These are phyloP conservation scores for Alternaria ethzedia DNA, from an alignment of 2,329 filamentous ascomycete species.

Conservation along the genomic window DNA sequence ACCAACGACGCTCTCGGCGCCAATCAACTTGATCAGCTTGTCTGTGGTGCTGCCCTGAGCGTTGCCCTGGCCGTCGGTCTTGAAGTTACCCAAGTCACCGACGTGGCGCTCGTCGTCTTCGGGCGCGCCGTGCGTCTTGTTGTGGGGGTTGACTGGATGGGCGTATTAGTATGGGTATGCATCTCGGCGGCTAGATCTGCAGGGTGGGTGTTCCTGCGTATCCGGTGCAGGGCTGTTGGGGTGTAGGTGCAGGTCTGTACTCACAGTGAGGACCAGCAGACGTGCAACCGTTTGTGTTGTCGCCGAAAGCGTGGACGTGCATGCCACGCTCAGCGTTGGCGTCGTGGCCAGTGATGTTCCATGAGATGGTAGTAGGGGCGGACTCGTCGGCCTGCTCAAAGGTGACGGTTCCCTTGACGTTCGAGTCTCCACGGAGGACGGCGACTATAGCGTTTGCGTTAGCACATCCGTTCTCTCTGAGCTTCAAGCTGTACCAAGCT, in stretches of 20 bases:
- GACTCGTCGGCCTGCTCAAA: constrained; percentile 92
- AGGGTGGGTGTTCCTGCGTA: not conserved
- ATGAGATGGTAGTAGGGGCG: constrained; percentile 83
- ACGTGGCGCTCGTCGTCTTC: constrained; percentile 86
- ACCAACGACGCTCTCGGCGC: constrained; percentile 91
- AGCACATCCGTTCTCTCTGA: constrained; percentile 1
- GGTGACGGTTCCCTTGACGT: constrained; percentile 88
- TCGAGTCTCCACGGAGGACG: constrained; percentile 97
- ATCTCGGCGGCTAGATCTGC: not conserved
- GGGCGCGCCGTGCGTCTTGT: constrained; percentile 91
- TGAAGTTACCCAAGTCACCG: constrained; percentile 96
- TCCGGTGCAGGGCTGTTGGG: not conserved
- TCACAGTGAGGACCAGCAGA: constrained; percentile 96
- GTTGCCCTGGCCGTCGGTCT: constrained; percentile 92
- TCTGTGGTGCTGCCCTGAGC: constrained; percentile 81
- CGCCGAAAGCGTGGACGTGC: constrained; percentile 98
- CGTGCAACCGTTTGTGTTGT: constrained; percentile 99
- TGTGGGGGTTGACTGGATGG: constrained; percentile 84
- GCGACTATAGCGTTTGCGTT: constrained; percentile 67
- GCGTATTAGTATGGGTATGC: constrained; percentile 3
- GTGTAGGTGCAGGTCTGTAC: constrained; percentile 37
- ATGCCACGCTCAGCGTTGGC: constrained; percentile 95
- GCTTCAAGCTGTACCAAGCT: not conserved
- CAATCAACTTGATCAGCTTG: constrained; percentile 91
- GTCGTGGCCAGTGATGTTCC: constrained; percentile 91